A percentile compares a stretch with the other conserved stretches of the same genome.
Conservation (phyloP, 768 basidiomycete genomes). For the Agaricus bisporus region DNA sequence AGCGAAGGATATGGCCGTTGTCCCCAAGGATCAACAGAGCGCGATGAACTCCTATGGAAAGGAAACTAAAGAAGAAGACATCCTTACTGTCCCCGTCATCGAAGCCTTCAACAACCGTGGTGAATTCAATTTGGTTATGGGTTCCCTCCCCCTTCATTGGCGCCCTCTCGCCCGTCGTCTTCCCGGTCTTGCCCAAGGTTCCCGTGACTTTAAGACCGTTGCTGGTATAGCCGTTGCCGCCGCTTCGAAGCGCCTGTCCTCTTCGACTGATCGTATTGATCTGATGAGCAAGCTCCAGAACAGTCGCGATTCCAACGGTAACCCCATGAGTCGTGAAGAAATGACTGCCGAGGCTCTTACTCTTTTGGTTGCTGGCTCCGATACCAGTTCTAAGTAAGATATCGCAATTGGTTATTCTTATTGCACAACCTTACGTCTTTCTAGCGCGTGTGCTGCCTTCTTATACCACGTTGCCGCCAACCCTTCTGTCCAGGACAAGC, state of each 20-base stretch:
- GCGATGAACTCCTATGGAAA: conserved; percentile 54
- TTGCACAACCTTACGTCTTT: background rate
- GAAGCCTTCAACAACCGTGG: conserved; percentile 87
- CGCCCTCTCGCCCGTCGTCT: conserved; percentile 56
- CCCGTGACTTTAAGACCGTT: conserved; percentile 59
- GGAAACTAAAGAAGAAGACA: conserved; percentile 32
- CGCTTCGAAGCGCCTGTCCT: conserved; percentile 65
- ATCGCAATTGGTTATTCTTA: background rate
- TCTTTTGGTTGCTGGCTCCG: conserved; percentile 82
- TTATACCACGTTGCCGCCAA: conserved; percentile 75
- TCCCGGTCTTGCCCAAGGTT: conserved; percentile 72
- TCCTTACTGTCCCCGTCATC: conserved; percentile 68
- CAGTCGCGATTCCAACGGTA: conserved; percentile 71
- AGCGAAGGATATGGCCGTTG: conserved; percentile 68
- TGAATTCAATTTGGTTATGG: conserved; percentile 81
- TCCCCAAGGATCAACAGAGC: conserved; percentile 49
- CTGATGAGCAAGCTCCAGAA: conserved; percentile 75
- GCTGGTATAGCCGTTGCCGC: conserved; percentile 78
- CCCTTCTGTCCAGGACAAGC: conserved; percentile 56
- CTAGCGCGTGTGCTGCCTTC: conserved; percentile 84
- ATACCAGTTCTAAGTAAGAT: conserved; percentile 87
- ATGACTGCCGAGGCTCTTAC: conserved; percentile 86
- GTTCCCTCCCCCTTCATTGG: conserved; percentile 70
- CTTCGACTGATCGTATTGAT: conserved; percentile 70
- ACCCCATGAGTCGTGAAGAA: conserved; percentile 75